A percentile compares a stretch with the other conserved stretches of the same genome.
These are phyloP conservation scores for Petasospora fabianii DNA, from an alignment of 1,139 yeast genomes.

Conservation along the genomic window DNA sequence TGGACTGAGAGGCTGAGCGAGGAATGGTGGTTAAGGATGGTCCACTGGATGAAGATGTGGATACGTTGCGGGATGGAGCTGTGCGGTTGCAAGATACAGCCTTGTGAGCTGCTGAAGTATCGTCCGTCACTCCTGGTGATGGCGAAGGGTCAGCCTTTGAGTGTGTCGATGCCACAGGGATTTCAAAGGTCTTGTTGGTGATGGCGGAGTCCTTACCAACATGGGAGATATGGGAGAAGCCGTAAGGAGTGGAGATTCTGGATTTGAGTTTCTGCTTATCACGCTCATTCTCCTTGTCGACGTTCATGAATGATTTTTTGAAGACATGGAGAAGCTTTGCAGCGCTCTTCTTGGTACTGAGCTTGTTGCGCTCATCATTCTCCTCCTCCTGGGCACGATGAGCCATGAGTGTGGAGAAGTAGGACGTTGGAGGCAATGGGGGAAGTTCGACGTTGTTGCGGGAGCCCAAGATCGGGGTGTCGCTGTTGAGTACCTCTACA, in stretches of 20 bases:
- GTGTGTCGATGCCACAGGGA: slow-evolving; percentile 2
- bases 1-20: slow-evolving; percentile 13
- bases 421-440: slow-evolving; percentile 31
- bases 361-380: slow-evolving; percentile 5
- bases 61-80: slow-evolving; percentile 1
- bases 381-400: slow-evolving; percentile 9
- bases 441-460: slow-evolving; percentile 32
- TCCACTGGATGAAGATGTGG: slow-evolving; percentile 9
- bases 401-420: slow-evolving; percentile 15
- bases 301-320: slow-evolving; percentile 20
- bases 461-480: slow-evolving; percentile 28
- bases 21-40: slow-evolving; percentile 8
- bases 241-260: slow-evolving; percentile 27
- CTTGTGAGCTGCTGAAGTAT: background rate
- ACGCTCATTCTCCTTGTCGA: background rate
- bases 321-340: slow-evolving; percentile 26
- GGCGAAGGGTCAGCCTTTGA: background rate
- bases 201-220: slow-evolving; percentile 16
- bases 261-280: slow-evolving; percentile 5
- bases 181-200: slow-evolving; percentile 15
- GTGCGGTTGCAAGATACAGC: slow-evolving; percentile 20
- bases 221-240: slow-evolving; percentile 26
- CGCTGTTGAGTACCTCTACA: slow-evolving; percentile 31
- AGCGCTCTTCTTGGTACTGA: slow-evolving; percentile 7
- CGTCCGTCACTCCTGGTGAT: background rate